Conservation (phyloP, 495 filamentous ascomycete genomes). For the Polyplosphaeria fusca region DNA sequence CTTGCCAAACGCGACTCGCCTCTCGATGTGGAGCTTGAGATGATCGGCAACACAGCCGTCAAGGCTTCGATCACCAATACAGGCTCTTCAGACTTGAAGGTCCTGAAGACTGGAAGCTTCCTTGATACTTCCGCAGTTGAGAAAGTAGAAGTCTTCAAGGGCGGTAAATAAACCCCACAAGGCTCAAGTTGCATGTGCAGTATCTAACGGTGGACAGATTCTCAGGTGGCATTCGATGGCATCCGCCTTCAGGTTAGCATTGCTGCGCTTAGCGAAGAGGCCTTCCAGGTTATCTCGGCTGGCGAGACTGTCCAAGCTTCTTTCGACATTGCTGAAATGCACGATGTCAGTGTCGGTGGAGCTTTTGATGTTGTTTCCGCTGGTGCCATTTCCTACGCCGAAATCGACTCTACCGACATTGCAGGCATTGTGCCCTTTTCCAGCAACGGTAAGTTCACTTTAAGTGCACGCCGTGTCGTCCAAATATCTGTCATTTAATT, state of each 20-base stretch:
- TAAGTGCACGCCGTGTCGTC: too few relatives aligned
- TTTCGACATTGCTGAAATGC: conserved; percentile 55
- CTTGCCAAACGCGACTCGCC: conserved; percentile 41
- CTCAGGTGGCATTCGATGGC: conserved; percentile 53
- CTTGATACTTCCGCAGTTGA: conserved; percentile 54
- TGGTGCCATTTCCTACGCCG: conserved; percentile 51
- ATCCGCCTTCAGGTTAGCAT: conserved; percentile 50
- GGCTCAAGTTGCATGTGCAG: not conserved
- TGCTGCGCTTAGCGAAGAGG: conserved; percentile 46
- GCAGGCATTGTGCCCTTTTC: conserved; percentile 46
- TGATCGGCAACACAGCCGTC: conserved; percentile 52
- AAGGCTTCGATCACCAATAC: conserved; percentile 60
- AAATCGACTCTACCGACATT: conserved; percentile 45
- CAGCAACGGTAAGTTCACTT: too few relatives aligned
- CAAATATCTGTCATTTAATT: too few relatives aligned
- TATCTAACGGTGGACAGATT: conserved; percentile 37
- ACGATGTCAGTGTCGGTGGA: conserved; percentile 52
- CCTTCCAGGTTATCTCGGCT: conserved; percentile 53
- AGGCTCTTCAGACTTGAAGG: conserved; percentile 51
- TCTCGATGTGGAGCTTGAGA: conserved; percentile 52
- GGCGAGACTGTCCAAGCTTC: conserved; percentile 53
- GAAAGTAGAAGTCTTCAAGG: conserved; percentile 55
- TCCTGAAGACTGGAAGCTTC: conserved; percentile 61
- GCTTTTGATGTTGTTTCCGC: conserved; percentile 46
- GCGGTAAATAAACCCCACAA: conserved; percentile 41